These are phyloP conservation scores for Taphrina betulina DNA, from an alignment of 1,139 yeast genomes.

Conservation along the genomic window DNA sequence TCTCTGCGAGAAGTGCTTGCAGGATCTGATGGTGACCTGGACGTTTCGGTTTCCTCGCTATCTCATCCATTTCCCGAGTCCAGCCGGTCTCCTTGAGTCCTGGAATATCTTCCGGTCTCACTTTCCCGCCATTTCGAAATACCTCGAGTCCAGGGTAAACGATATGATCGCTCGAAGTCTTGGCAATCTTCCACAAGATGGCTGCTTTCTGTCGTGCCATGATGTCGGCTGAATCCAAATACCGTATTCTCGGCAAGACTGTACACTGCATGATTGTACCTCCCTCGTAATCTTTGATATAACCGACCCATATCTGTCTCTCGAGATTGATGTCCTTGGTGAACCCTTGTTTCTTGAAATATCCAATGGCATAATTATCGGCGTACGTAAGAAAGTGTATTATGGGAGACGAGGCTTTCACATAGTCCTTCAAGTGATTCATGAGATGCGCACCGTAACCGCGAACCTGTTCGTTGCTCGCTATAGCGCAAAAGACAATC, in stretches of 20 bases:
- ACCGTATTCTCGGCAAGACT: slow-evolving; percentile 84
- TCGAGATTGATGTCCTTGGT: slow-evolving; percentile 90
- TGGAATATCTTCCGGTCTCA: slow-evolving; percentile 52
- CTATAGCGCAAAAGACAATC: slow-evolving; percentile 96
- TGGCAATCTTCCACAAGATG: slow-evolving; percentile 75
- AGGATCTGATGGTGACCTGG: slow-evolving; percentile 93
- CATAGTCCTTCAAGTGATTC: slow-evolving; percentile 97
- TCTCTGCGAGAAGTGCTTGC: slow-evolving; percentile 81
- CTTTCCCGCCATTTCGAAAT: slow-evolving; percentile 50
- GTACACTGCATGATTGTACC: slow-evolving; percentile 98
- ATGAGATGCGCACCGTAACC: slow-evolving; percentile 98
- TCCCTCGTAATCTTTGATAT: slow-evolving; percentile 97
- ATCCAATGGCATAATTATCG: slow-evolving; percentile 97
- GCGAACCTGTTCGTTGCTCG: slow-evolving; percentile 93
- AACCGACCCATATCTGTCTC: slow-evolving; percentile 93
- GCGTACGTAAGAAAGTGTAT: slow-evolving; percentile 92
- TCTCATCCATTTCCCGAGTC: slow-evolving; percentile 97
- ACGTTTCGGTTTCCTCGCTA: slow-evolving; percentile 91
- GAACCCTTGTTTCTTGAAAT: slow-evolving; percentile 96
- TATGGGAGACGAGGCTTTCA: slow-evolving; percentile 80
- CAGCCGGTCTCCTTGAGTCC: slow-evolving; percentile 78
- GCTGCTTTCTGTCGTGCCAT: slow-evolving; percentile 87
- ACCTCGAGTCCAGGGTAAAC: slow-evolving; percentile 77
- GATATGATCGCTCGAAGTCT: slow-evolving; percentile 73
- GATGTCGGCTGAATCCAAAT: slow-evolving; percentile 84